These are phyloP conservation scores for Trichoderma semiorbis DNA, from an alignment of 2,329 filamentous ascomycete species.

Conservation along the genomic window DNA sequence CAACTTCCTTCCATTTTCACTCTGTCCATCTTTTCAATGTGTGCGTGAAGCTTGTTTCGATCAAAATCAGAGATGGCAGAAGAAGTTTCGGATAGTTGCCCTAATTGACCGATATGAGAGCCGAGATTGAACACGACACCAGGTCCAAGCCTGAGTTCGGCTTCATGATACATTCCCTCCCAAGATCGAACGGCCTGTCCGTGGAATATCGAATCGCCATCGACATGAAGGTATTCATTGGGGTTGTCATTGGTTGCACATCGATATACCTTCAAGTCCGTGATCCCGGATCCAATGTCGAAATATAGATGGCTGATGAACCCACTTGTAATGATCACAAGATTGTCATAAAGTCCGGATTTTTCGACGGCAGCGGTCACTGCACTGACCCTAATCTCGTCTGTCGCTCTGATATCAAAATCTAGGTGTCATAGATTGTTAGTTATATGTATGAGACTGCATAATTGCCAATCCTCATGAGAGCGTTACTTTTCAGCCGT, in stretches of 20 bases:
- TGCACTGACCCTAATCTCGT: neutral
- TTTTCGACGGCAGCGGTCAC: neutral
- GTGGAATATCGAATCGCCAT: neutral
- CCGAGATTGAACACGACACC: neutral
- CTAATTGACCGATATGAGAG: neutral
- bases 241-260: neutral
- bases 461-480: neutral
- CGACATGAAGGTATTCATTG: neutral
- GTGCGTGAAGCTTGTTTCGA: neutral
- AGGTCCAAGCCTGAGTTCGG: neutral
- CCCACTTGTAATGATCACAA: neutral
- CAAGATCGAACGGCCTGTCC: neutral
- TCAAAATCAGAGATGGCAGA: neutral
- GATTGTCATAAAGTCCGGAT: neutral
- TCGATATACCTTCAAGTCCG: neutral
- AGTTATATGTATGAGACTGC: neutral
- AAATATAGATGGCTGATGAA: neutral
- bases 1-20: neutral
- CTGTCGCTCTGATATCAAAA: neutral
- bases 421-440: neutral
- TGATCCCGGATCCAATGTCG: neutral
- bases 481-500: neutral
- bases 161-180: neutral
- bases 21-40: neutral
- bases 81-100: neutral